phyloP scores from a whole-genome alignment of 768 basidiomycete species.

The Leccinum obscurum region DNA sequence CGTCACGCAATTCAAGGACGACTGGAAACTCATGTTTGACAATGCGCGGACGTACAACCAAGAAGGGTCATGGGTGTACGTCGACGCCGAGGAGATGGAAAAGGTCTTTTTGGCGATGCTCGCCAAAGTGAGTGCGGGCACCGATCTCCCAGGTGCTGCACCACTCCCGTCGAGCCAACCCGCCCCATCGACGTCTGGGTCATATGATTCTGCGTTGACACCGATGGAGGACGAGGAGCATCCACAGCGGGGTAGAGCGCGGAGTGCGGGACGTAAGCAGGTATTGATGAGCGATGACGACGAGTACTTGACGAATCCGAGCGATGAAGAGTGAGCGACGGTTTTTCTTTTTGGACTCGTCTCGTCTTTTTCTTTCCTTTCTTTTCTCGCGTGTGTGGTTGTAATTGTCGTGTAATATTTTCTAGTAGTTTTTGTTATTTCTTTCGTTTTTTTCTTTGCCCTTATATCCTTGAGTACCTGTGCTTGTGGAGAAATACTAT shows the following conservation, averaged over 20 bases:
- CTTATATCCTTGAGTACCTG: neutral
- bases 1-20: slow-evolving; percentile 69
- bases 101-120: slow-evolving; percentile 78
- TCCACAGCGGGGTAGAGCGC: slow-evolving; percentile 53
- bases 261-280: slow-evolving; percentile 66
- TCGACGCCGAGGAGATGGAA: slow-evolving; percentile 94
- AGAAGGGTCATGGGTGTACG: slow-evolving; percentile 93
- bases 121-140: slow-evolving; percentile 60
- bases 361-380: neutral
- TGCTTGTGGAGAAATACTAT: too few species aligned
- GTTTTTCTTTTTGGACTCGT: neutral
- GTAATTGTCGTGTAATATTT: neutral
- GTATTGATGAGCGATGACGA: slow-evolving; percentile 69
- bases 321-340: slow-evolving; percentile 60
- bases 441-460: neutral
- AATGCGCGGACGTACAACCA: slow-evolving; percentile 94
- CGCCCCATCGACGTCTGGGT: slow-evolving; percentile 40
- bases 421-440: neutral
- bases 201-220: slow-evolving; percentile 67
- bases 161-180: slow-evolving; percentile 29
- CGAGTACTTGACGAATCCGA: slow-evolving; percentile 64
- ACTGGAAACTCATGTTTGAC: slow-evolving; percentile 90
- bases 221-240: slow-evolving; percentile 84
- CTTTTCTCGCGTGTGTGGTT: neutral
- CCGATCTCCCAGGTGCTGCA: slow-evolving; percentile 74